phyloP scores from a whole-genome alignment of 1,284 basidiomycete species.

The Ustilago shanxiensis region DNA sequence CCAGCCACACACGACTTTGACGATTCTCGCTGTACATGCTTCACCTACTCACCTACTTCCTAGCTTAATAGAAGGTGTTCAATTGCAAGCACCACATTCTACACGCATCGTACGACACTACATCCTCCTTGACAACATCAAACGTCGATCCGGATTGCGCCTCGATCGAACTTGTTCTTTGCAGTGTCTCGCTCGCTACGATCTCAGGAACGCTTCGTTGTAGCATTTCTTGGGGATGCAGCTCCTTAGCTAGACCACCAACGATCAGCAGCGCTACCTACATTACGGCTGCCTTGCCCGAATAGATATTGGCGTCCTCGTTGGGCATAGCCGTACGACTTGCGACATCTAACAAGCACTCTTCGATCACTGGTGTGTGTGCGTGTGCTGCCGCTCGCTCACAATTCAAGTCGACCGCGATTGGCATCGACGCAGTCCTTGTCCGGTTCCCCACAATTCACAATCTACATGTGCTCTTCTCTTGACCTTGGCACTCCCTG shows the following conservation, averaged over 20 bases:
- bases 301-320: no score
- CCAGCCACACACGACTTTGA: background rate
- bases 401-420: no score
- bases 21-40: slow-evolving; percentile 6
- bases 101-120: background rate
- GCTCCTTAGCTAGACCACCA: background rate
- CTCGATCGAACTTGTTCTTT: no score
- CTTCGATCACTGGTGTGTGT: no score
- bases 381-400: no score
- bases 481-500: background rate
- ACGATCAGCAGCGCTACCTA: background rate
- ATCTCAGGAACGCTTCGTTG: no score
- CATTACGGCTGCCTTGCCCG: no score
- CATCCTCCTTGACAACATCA: no score
- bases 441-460: background rate
- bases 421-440: background rate
- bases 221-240: no score
- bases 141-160: no score
- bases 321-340: no score
- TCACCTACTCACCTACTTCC: background rate
- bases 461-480: background rate
- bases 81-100: background rate
- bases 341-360: background rate
- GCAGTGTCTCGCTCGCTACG: no score
- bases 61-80: background rate